Conservation (phyloP, 352 stramenopile genomes). For the Phytophthora pini region DNA sequence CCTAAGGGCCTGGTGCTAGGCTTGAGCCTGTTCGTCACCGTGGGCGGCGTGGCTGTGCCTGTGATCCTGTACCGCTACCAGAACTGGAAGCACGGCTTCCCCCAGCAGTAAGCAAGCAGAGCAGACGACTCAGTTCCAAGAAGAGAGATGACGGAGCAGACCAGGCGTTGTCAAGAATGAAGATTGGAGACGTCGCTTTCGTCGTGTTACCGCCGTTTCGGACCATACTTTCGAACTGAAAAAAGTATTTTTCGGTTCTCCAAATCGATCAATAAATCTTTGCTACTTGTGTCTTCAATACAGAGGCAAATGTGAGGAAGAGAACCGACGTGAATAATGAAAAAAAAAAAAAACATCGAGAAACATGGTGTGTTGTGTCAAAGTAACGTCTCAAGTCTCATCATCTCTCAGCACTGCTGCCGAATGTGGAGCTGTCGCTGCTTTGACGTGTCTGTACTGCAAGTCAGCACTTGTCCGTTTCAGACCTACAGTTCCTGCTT, state of each 20-base stretch:
- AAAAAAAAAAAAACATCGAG: conserved; percentile 28
- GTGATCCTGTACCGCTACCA: conserved; percentile 79
- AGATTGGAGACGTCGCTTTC: not conserved
- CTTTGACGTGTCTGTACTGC: not conserved
- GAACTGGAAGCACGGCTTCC: conserved; percentile 92
- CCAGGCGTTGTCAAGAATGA: not conserved
- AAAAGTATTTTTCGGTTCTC: conserved; percentile 29
- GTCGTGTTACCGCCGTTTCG: not conserved
- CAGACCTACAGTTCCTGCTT: conserved; percentile 53
- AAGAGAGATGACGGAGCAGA: not conserved
- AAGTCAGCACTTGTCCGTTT: not conserved
- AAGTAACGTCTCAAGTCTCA: too few species aligned
- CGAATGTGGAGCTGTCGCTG: not conserved
- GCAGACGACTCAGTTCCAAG: not conserved
- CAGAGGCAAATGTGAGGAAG: conserved; percentile 7
- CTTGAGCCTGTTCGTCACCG: conserved; percentile 65
- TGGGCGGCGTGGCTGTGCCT: conserved; percentile 69
- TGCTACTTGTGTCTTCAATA: conserved; percentile 13
- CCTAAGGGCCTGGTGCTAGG: conserved; percentile 73
- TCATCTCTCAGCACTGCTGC: not conserved
- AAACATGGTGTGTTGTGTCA: not conserved
- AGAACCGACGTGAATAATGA: conserved; percentile 32
- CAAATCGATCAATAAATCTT: conserved; percentile 7
- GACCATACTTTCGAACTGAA: conserved; percentile 13
- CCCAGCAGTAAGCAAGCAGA: conserved; percentile 63